phyloP scores from a whole-genome alignment of 768 basidiomycete genomes.

The Mycena venus region DNA sequence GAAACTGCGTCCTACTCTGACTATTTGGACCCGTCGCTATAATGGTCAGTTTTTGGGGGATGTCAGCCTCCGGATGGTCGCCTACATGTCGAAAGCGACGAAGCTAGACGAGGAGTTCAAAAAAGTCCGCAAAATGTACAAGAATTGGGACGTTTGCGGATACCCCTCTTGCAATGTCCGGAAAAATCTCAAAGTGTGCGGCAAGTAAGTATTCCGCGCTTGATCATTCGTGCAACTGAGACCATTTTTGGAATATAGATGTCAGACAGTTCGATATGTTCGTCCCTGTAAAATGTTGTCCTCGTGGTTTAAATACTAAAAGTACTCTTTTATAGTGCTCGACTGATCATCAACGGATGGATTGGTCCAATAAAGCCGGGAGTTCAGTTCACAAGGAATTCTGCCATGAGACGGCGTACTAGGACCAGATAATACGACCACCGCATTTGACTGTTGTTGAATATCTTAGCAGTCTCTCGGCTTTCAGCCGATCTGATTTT shows the following conservation, averaged over 20 bases:
- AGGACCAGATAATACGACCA: neutral
- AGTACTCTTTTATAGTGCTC: conserved; percentile 8
- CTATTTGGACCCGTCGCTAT: conserved; percentile 21
- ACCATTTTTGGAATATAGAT: neutral
- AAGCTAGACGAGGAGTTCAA: neutral
- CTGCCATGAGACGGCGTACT: conserved; percentile 25
- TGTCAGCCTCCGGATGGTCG: conserved; percentile 20
- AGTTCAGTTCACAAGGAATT: conserved; percentile 11
- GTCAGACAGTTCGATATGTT: conserved; percentile 32
- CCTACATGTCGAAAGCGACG: neutral
- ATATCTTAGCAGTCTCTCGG: too few species aligned
- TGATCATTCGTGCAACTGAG: neutral
- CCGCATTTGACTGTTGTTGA: too few species aligned
- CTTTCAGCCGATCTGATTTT: too few species aligned
- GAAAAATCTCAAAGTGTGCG: conserved; percentile 24
- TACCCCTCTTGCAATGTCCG: conserved; percentile 16
- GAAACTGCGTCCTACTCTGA: conserved; percentile 7
- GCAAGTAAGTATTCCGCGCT: neutral
- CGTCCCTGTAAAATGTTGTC: neutral
- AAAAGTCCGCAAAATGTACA: conserved; percentile 3
- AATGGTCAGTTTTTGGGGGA: conserved; percentile 17
- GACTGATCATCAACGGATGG: conserved; percentile 4
- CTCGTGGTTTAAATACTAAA: neutral
- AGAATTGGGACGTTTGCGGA: conserved; percentile 32
- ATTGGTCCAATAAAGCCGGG: conserved; percentile 1